phyloP scores from a whole-genome alignment of 805 yeast genomes.

The Wickerhamiella sergipiensis region DNA sequence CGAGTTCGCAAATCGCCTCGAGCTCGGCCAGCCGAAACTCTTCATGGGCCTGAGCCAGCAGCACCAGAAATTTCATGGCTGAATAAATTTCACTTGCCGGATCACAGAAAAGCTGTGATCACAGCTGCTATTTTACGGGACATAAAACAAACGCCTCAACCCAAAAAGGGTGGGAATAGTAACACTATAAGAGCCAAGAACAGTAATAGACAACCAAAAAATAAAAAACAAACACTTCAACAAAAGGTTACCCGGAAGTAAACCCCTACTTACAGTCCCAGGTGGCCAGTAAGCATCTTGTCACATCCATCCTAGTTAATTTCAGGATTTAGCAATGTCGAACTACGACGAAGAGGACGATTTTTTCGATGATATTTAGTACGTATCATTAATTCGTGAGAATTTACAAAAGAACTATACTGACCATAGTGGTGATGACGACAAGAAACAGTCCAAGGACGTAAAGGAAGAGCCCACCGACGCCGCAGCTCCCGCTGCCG shows the following conservation, averaged over 20 bases:
- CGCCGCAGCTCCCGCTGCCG: constrained; percentile 6
- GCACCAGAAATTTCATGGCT: constrained; percentile 46
- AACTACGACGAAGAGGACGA: constrained; percentile 85
- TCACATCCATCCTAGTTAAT: background rate
- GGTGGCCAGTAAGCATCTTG: background rate
- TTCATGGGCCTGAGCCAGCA: constrained; percentile 74
- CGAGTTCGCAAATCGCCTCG: constrained; percentile 64
- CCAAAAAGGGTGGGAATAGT: too few relatives aligned
- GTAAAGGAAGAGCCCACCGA: constrained; percentile 5
- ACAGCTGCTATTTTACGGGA: too few relatives aligned
- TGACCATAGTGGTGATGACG: constrained; percentile 25
- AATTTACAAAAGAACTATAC: constrained; percentile 17
- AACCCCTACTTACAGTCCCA: background rate
- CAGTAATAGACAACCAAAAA: too few relatives aligned
- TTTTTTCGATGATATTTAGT: constrained; percentile 82
- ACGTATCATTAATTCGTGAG: constrained; percentile 14
- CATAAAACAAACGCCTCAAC: too few relatives aligned
- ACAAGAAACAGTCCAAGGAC: constrained; percentile 8
- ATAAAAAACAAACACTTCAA: too few relatives aligned
- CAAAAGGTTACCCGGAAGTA: background rate
- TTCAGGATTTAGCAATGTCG: constrained; percentile 32
- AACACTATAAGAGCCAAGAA: too few relatives aligned
- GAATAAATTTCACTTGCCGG: too few relatives aligned
- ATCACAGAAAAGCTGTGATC: too few relatives aligned
- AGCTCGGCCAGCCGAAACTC: constrained; percentile 71